These are phyloP conservation scores for Annulohypoxylon stygium DNA, from an alignment of 495 filamentous ascomycete genomes.

Conservation along the genomic window DNA sequence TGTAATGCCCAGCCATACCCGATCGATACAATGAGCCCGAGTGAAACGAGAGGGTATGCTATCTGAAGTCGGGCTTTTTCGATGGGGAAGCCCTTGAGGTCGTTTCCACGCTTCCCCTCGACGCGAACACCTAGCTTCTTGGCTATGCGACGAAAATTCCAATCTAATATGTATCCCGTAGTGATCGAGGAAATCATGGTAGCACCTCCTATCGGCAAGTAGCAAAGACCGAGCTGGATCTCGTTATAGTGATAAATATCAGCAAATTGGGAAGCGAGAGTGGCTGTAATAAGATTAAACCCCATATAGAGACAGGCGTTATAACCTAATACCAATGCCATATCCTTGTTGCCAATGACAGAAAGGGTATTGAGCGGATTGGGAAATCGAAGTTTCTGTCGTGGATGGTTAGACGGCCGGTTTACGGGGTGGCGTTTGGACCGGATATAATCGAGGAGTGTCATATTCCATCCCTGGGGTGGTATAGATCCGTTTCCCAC, in stretches of 20 bases:
- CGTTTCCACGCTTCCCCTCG: conserved; percentile 64
- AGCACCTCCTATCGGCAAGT: conserved; percentile 72
- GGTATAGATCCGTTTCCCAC: conserved; percentile 78
- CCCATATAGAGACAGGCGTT: conserved; percentile 66
- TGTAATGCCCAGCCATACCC: conserved; percentile 72
- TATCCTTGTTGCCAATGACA: conserved; percentile 76
- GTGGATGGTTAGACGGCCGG: conserved; percentile 48
- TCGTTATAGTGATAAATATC: conserved; percentile 74
- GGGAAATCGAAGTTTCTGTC: conserved; percentile 70
- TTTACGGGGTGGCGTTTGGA: conserved; percentile 50
- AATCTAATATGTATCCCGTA: conserved; percentile 70
- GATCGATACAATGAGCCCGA: conserved; percentile 59
- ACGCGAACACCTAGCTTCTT: conserved; percentile 61
- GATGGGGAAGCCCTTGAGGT: conserved; percentile 71
- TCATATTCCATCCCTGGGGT: conserved; percentile 67
- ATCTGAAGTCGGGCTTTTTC: conserved; percentile 72
- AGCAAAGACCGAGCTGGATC: conserved; percentile 75
- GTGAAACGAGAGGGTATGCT: conserved; percentile 60
- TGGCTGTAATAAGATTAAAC: conserved; percentile 63
- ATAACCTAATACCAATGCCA: conserved; percentile 57
- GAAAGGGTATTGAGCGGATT: conserved; percentile 77
- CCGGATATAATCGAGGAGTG: conserved; percentile 58
- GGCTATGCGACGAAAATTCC: conserved; percentile 68
- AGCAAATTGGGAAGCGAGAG: conserved; percentile 70
- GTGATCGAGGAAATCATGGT: conserved; percentile 75